A percentile compares a stretch with the other conserved stretches of the same genome.
phyloP scores from a whole-genome alignment of 306 rosid genomes.

The Fagus sylvatica region DNA sequence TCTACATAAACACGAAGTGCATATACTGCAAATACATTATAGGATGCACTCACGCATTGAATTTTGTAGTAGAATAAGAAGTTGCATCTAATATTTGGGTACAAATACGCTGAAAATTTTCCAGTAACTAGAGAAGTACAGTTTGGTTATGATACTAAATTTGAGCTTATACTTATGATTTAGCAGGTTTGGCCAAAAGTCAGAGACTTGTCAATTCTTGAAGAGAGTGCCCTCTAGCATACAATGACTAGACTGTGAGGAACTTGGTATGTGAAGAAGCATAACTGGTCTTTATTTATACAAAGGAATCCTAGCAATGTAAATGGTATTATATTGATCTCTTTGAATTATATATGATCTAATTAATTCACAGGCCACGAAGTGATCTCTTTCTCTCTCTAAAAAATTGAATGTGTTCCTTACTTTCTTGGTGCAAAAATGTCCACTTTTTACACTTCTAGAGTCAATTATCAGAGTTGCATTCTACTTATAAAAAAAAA shows the following conservation, averaged over 20 bases:
- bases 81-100: neutral
- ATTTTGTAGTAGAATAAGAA: neutral
- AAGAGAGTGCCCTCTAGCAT: constrained; percentile 36
- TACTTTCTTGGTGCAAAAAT: neutral
- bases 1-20: neutral
- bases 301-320: neutral
- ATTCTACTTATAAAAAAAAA: neutral
- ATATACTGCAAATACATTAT: constrained; percentile 1
- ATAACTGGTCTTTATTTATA: neutral
- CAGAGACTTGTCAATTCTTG: constrained; percentile 35
- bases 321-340: neutral
- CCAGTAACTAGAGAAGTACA: constrained; percentile 9
- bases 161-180: constrained; percentile 15
- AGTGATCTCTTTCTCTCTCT: neutral
- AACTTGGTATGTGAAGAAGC: constrained; percentile 12
- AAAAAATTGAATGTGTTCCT: neutral
- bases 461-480: neutral
- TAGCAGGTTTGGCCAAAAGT: constrained; percentile 29
- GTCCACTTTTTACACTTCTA: neutral
- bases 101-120: constrained; percentile 22
- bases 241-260: constrained; percentile 20
- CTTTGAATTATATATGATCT: neutral
- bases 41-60: neutral
- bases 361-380: neutral
- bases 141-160: constrained; percentile 12